Conservation (phyloP, 495 filamentous ascomycete species). For the Staphylotrichum tortipilum region DNA sequence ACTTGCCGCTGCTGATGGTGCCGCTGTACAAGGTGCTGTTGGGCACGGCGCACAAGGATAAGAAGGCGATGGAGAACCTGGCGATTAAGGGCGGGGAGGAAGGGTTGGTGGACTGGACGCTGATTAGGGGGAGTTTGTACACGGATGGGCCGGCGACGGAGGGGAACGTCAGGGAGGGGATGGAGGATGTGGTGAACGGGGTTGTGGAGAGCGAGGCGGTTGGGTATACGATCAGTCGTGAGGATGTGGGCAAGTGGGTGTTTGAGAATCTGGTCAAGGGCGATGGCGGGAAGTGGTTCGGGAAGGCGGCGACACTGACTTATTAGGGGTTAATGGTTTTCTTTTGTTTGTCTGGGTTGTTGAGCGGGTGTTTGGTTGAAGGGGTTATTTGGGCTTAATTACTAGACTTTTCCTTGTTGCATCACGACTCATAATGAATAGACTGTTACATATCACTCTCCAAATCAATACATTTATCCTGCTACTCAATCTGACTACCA, state of each 20-base stretch:
- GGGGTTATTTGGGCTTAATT: background rate
- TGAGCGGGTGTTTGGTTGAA: background rate
- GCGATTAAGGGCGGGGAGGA: constrained; percentile 17
- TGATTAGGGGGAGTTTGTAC: constrained; percentile 36
- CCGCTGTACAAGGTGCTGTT: constrained; percentile 47
- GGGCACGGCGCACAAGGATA: constrained; percentile 48
- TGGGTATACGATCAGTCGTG: constrained; percentile 38
- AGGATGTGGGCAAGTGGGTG: constrained; percentile 37
- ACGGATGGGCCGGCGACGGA: constrained; percentile 17
- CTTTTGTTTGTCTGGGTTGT: background rate
- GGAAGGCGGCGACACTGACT: constrained; percentile 20
- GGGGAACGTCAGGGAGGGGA: constrained; percentile 19
- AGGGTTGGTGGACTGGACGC: constrained; percentile 30
- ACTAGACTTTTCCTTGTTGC: too few species aligned
- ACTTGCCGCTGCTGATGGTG: constrained; percentile 42
- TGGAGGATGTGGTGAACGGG: constrained; percentile 25
- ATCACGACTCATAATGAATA: too few species aligned
- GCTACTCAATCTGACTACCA: too few species aligned
- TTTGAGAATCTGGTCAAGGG: constrained; percentile 18
- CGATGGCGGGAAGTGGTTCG: constrained; percentile 9
- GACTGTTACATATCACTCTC: too few species aligned
- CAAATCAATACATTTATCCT: too few species aligned
- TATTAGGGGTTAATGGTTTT: constrained; percentile 5
- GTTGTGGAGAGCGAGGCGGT: constrained; percentile 23
- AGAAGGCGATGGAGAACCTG: constrained; percentile 48